A percentile compares a stretch with the other conserved stretches of the same genome.
Conservation (phyloP, 1,284 basidiomycete species). For the Pseudozyma thailandica region DNA sequence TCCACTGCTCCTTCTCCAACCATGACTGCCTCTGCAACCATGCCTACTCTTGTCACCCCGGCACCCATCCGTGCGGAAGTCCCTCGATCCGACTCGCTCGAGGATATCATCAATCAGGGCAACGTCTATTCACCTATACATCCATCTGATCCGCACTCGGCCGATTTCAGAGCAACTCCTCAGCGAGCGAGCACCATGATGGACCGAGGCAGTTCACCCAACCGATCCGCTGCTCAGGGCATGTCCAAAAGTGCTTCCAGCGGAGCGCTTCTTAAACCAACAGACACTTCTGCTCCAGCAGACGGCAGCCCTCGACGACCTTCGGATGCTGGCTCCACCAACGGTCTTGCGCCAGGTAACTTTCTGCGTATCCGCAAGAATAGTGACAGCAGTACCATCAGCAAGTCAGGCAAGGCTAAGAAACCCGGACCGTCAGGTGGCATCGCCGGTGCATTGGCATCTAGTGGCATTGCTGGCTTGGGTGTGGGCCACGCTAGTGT, state of each 20-base stretch:
- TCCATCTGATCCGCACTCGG: constrained; percentile 2
- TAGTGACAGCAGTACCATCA: constrained; percentile 40
- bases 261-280: constrained; percentile 32
- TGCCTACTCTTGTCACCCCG: constrained; percentile 45
- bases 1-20: constrained; percentile 10
- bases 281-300: constrained; percentile 8
- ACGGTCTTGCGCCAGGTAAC: constrained; percentile 17
- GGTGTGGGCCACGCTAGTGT: constrained; percentile 49
- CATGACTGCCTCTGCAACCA: constrained; percentile 33
- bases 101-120: constrained; percentile 43
- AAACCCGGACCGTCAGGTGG: constrained; percentile 36
- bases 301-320: constrained; percentile 39
- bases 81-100: constrained; percentile 43
- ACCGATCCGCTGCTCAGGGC: constrained; percentile 3
- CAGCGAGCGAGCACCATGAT: constrained; percentile 35
- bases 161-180: constrained; percentile 9
- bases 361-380: constrained; percentile 50
- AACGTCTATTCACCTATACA: constrained; percentile 23
- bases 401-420: constrained; percentile 26
- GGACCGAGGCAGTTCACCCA: constrained; percentile 16
- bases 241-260: constrained; percentile 47
- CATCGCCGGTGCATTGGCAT: constrained; percentile 60
- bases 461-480: constrained; percentile 58
- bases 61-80: constrained; percentile 44
- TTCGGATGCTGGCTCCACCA: constrained; percentile 30